Percentiles rank a stretch among this genome's conserved stretches.
These are phyloP conservation scores for Phoma sp. DNA, from an alignment of 2,329 filamentous ascomycete genomes.

Conservation along the genomic window DNA sequence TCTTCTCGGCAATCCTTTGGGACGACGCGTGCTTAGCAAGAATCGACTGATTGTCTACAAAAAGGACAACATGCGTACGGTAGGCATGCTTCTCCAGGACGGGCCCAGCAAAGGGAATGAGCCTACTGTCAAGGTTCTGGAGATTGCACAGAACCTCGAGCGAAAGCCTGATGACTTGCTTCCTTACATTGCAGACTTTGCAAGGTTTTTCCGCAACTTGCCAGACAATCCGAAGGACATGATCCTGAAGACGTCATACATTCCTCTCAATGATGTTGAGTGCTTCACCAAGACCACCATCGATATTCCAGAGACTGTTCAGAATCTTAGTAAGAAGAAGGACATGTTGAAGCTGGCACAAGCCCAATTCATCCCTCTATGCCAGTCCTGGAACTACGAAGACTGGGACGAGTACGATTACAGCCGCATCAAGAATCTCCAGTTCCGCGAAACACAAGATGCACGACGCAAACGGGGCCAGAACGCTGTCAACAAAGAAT, in stretches of 20 bases:
- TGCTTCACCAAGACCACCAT: conserved; percentile 77
- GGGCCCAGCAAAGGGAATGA: conserved; percentile 71
- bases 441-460: conserved; percentile 79
- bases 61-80: conserved; percentile 80
- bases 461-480: conserved; percentile 70
- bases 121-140: conserved; percentile 78
- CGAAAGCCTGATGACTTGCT: conserved; percentile 85
- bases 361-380: conserved; percentile 72
- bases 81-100: conserved; percentile 80
- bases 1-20: conserved; percentile 80
- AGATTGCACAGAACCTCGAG: conserved; percentile 73
- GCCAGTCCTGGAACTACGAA: conserved; percentile 74
- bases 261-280: conserved; percentile 81
- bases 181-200: conserved; percentile 78
- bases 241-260: conserved; percentile 70
- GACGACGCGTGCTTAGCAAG: conserved; percentile 77
- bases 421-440: conserved; percentile 80
- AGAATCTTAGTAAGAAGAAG: conserved; percentile 57
- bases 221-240: conserved; percentile 73
- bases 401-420: conserved; percentile 88
- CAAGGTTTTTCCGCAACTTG: conserved; percentile 70
- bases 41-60: conserved; percentile 85
- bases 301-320: conserved; percentile 57
- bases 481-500: conserved; percentile 69
- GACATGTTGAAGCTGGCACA: conserved; percentile 67